Conservation (phyloP, 768 basidiomycete genomes). For the Gloeophyllum trabeum region DNA sequence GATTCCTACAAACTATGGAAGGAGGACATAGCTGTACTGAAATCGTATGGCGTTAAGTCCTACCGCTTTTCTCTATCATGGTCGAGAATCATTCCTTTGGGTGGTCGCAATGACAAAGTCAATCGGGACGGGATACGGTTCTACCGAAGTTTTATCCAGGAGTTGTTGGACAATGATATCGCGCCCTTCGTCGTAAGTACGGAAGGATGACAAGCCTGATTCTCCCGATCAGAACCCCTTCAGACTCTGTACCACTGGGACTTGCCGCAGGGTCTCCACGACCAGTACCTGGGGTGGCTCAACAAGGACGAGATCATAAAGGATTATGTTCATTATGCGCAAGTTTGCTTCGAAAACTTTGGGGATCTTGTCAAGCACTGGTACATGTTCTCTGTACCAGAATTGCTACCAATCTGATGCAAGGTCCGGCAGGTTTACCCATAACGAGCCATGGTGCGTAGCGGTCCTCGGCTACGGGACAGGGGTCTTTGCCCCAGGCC, state of each 20-base stretch:
- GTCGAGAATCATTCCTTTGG: conserved; percentile 41
- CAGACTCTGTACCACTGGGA: conserved; percentile 45
- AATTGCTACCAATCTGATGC: neutral
- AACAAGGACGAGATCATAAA: conserved; percentile 31
- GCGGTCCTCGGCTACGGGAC: conserved; percentile 28
- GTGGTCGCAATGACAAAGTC: conserved; percentile 32
- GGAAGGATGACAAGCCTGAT: neutral
- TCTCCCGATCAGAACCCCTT: conserved; percentile 1
- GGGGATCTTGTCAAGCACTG: conserved; percentile 40
- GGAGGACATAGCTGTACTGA: conserved; percentile 33
- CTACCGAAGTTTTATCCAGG: conserved; percentile 33
- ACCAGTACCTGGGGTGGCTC: conserved; percentile 38
- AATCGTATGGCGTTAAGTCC: conserved; percentile 31
- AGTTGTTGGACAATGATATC: conserved; percentile 31
- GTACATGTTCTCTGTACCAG: conserved; percentile 11
- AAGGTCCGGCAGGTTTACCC: conserved; percentile 24
- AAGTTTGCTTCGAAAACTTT: conserved; percentile 32
- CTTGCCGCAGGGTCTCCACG: conserved; percentile 35
- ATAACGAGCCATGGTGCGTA: conserved; percentile 36
- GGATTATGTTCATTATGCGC: conserved; percentile 35
- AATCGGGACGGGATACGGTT: conserved; percentile 33
- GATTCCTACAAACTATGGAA: conserved; percentile 32
- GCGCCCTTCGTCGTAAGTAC: conserved; percentile 28
- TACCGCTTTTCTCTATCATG: conserved; percentile 44
- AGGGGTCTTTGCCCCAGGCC: conserved; percentile 31